Evolutionary conservation across 2,329 filamentous ascomycete species (phyloP).

Genomic region (Epichloe gansuensis): DNA sequence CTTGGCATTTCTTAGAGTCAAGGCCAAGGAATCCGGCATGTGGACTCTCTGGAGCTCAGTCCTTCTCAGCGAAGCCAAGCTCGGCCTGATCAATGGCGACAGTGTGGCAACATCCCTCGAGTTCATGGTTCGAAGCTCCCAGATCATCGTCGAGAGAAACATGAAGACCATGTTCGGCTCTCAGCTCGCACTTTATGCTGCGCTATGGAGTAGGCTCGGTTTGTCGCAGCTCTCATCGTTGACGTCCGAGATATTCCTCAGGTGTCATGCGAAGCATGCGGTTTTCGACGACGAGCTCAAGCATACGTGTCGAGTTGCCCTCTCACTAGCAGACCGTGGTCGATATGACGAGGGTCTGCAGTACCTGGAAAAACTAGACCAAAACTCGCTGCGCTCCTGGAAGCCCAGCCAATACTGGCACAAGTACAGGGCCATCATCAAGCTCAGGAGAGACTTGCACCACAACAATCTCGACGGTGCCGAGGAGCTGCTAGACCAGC

Average conservation of each 20-base stretch:
- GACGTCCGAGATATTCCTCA: conserved; percentile 60
- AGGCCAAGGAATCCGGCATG: conserved; percentile 76
- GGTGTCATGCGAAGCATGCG: conserved; percentile 49
- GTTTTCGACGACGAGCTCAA: conserved; percentile 67
- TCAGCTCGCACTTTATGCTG: conserved; percentile 58
- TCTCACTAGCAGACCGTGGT: conserved; percentile 47
- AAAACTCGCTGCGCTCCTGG: conserved; percentile 53
- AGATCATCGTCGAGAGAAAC: conserved; percentile 66
- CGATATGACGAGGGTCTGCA: conserved; percentile 53
- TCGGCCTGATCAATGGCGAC: conserved; percentile 60
- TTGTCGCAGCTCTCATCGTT: conserved; percentile 40
- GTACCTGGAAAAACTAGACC: conserved; percentile 33
- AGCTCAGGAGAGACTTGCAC: conserved; percentile 49
- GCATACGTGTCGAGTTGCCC: conserved; percentile 57
- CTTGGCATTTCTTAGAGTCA: conserved; percentile 69
- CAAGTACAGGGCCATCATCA: conserved; percentile 53
- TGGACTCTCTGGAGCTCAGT: conserved; percentile 75
- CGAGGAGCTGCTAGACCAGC: conserved; percentile 35
- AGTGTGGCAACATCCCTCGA: conserved; percentile 54
- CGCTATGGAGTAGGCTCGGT: conserved; percentile 67
- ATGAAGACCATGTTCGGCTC: conserved; percentile 60
- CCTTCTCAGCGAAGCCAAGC: conserved; percentile 72
- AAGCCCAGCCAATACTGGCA: conserved; percentile 66
- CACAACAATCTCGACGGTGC: conserved; percentile 39
- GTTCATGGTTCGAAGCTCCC: conserved; percentile 67